Conservation (phyloP, 1,284 basidiomycete species). For the Chalciporus piperatoides region DNA sequence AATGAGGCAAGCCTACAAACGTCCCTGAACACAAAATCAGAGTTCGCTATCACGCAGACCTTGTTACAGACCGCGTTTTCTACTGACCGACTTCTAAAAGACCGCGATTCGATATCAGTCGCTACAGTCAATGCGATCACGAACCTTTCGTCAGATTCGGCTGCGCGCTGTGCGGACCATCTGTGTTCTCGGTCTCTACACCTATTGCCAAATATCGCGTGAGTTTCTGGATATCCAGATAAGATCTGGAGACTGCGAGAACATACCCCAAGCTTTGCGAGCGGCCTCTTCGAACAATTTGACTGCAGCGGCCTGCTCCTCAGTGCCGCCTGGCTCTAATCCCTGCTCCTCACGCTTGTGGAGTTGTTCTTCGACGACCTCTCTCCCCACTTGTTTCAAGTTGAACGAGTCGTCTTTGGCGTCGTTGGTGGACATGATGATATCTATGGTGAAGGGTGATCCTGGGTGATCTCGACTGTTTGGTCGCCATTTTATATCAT, state of each 20-base stretch:
- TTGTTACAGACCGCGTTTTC: conserved; percentile 9
- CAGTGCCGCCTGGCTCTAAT: background rate
- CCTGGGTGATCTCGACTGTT: too few species aligned
- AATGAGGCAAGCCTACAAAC: too few species aligned
- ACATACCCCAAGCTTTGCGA: conserved; percentile 4
- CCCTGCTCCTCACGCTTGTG: background rate
- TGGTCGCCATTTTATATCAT: too few species aligned
- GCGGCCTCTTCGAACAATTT: background rate
- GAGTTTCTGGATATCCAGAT: too few species aligned
- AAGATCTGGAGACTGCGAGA: background rate
- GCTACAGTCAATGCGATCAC: background rate
- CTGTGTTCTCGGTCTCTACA: background rate
- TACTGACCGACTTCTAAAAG: background rate
- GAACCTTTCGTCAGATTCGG: background rate
- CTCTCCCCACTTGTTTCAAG: background rate
- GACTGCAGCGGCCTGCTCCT: background rate
- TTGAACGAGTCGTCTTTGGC: background rate
- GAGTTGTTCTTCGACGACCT: background rate
- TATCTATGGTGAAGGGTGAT: too few species aligned
- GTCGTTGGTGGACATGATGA: conserved; percentile 1
- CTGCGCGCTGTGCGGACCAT: background rate
- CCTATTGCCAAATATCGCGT: too few species aligned
- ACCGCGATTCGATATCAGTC: too few species aligned
- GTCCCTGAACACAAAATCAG: too few species aligned
- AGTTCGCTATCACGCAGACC: too few species aligned